Evolutionary conservation across 768 basidiomycete genomes (phyloP).

Genomic region (Tylopilus felleus): DNA sequence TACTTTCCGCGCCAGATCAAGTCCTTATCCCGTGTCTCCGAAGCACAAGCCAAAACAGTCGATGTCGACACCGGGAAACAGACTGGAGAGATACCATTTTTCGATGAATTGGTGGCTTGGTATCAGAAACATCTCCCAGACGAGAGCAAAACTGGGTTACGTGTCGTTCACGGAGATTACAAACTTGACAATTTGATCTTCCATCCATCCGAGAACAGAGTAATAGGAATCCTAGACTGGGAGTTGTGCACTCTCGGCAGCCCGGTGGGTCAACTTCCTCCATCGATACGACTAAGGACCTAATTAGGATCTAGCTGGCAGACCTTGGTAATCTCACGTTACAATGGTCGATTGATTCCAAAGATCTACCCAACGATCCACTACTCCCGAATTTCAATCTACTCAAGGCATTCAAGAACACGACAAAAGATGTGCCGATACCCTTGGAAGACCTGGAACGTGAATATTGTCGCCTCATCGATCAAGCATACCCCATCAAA

Average conservation of each 20-base stretch:
- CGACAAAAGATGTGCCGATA: slow-evolving; percentile 54
- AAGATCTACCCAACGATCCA: slow-evolving; percentile 32
- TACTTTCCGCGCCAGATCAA: slow-evolving; percentile 96
- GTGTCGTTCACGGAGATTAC: slow-evolving; percentile 97
- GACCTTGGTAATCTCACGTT: slow-evolving; percentile 90
- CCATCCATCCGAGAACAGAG: slow-evolving; percentile 85
- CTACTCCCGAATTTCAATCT: slow-evolving; percentile 17
- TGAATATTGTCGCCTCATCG: slow-evolving; percentile 70
- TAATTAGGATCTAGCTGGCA: slow-evolving; percentile 51
- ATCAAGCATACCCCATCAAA: slow-evolving; percentile 67
- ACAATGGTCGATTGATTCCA: slow-evolving; percentile 66
- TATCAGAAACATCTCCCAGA: slow-evolving; percentile 73
- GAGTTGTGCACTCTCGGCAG: slow-evolving; percentile 94
- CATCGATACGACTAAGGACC: background rate
- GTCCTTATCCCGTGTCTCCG: slow-evolving; percentile 77
- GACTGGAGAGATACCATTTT: slow-evolving; percentile 71
- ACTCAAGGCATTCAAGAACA: slow-evolving; percentile 64
- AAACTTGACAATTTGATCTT: slow-evolving; percentile 98
- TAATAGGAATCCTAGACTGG: slow-evolving; percentile 97
- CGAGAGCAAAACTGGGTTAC: slow-evolving; percentile 66
- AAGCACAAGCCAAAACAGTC: slow-evolving; percentile 65
- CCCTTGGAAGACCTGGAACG: slow-evolving; percentile 69
- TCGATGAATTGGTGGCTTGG: slow-evolving; percentile 72
- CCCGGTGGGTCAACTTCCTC: slow-evolving; percentile 54
- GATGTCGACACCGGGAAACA: slow-evolving; percentile 61